Base-by-base conservation (phyloP, 495 filamentous ascomycete genomes). In the Tuber microsphaerosporum region DNA sequence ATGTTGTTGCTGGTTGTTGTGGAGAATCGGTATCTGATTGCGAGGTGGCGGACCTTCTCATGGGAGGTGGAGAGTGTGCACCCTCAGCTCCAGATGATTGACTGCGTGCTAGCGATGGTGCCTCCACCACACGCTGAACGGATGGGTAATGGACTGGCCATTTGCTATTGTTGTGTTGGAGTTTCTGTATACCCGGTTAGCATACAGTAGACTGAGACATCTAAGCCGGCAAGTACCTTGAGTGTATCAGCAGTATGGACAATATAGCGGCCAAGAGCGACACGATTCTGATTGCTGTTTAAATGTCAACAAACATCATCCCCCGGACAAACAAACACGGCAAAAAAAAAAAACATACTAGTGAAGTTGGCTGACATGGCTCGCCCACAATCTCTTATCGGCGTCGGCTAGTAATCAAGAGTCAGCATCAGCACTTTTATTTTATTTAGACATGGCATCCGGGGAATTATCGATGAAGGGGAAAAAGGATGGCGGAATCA, bases 121-220 rank as follows among this genome's bases (percentile, higher is more conserved):
- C 84, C 71, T 84, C 81, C 44, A 87, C 88, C 45, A 87, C 82
- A 71, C 87, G 88, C 81, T 93, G 90, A 20, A 97, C 91, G 22
- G 94, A 92, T 71, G 95, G 96, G 82, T 99, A 99, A 80, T 94
- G 92, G 48, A 94, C 94, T 8, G 95, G 96, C 95, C 96, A 98
- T 83, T 89, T 88, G 43, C 90, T 85, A 79, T 99, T 99, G 88
- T 91, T 94, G 79, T 92, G 89, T 84, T 97, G 93, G 72, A 99
- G 88, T 73, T 88, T 88, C 85, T 90, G 89, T 70, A 89, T 39
- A 73, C n/a, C 71, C n/a, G 22, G 71, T 46, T 61, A 80, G 71
- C 43, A 37, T 74, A 48, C n/a, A 72, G 69, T 45, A 34, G 70
- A 39, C 74, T 16, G 17, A 56, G n/a, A 70, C 56, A 61, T 76